These are phyloP conservation scores for Glycyrrhiza uralensis DNA, from an alignment of 306 rosid species.

Conservation along the genomic window DNA sequence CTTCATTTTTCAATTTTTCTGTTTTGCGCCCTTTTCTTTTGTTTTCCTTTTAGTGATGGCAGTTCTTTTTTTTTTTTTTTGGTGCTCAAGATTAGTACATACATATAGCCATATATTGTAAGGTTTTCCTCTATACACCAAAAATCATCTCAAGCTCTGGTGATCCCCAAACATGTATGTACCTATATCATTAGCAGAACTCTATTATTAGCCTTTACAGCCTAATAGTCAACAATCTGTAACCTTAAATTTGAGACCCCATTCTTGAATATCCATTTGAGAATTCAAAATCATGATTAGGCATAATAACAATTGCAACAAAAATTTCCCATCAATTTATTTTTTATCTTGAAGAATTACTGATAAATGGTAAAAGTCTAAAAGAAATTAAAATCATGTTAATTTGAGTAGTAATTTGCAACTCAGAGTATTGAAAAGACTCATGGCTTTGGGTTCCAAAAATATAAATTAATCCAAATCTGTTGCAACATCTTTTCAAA, in stretches of 20 bases:
- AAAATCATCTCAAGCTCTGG: conserved; percentile 1
- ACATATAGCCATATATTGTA: neutral
- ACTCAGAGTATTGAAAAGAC: neutral
- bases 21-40: neutral
- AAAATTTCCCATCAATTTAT: neutral
- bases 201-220: neutral
- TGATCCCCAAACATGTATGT: neutral
- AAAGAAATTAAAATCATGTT: neutral
- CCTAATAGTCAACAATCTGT: neutral
- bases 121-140: neutral
- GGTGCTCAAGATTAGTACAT: neutral
- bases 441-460: neutral
- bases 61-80: neutral
- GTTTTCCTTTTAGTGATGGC: neutral
- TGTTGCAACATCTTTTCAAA: neutral
- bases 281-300: neutral
- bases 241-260: neutral
- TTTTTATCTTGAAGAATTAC: neutral
- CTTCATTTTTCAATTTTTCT: neutral
- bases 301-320: neutral
- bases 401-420: neutral
- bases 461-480: neutral
- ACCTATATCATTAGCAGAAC: neutral
- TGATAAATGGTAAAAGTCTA: neutral
- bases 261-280: neutral